Base-by-base conservation (phyloP, 805 yeast species). In the Candida berthetii region DNA sequence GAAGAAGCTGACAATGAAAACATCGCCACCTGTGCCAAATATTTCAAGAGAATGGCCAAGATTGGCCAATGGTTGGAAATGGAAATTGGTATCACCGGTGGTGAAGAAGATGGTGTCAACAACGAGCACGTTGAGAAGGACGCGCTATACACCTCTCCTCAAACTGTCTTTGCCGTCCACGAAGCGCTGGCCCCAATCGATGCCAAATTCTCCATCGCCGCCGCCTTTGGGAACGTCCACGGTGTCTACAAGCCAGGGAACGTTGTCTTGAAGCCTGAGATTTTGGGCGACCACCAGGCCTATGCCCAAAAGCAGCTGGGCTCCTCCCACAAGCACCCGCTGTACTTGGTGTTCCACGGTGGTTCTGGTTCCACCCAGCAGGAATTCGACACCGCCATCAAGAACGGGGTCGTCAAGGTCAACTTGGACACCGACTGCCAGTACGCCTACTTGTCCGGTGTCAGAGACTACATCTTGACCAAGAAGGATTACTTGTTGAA, bases 71-170 rank as follows among this genome's bases (percentile, higher is more conserved):
- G 93, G 93, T 81, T 93, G 66, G 99, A 93, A 80, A 93, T 93
- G 99, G 99, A 93, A 79, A 93, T 93, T 66, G 99, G 99, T 82
- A 93, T 93, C 82, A 93, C 99, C 68, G 99, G 99, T 75, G 99
- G 99, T 83, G 99, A 93, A 78, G 99, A 93, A 76, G 99, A 93
- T 66, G 99, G 99, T 82, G 99, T 93, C 62, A 93, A 93, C 84
- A 93, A 93, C 81, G 95, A 91, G 72, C 77, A 80, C 68, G 96
- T 87, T 54, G 79, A 80, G 64, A 84, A 85, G 73, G 89, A 85
- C 50, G 67, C 85, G 51, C 76, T 93, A 60, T 93, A 91, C 85
- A 93, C 99, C 57, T 80, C 82, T 58, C 88, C 99, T 60, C 96
- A 86, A 74, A 91, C 96, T 56, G 96, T 93, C 42, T 93, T 66